A percentile compares a stretch with the other conserved stretches of the same genome.
These are phyloP conservation scores for Penicillium janthinellum DNA, from an alignment of 2,329 filamentous ascomycete genomes.

Conservation along the genomic window DNA sequence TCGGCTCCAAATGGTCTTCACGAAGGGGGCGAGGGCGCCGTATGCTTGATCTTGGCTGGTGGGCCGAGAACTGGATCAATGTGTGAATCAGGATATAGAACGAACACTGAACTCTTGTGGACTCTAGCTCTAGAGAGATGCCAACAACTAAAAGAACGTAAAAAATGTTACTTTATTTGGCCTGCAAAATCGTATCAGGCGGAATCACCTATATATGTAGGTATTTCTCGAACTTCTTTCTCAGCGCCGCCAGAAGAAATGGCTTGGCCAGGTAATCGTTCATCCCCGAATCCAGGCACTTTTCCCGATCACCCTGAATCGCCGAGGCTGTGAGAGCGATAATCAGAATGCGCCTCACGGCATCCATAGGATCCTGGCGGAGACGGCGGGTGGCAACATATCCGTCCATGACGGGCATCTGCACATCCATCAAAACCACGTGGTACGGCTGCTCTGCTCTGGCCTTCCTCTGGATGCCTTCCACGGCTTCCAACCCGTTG, in stretches of 20 bases:
- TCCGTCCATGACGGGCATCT: constrained; percentile 12
- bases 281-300: constrained; percentile 9
- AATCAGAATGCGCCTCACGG: constrained; percentile 1
- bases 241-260: neutral
- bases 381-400: constrained; percentile 8
- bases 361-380: constrained; percentile 2
- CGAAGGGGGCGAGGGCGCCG: too few species aligned
- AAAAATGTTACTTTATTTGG: too few species aligned
- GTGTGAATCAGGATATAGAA: too few species aligned
- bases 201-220: too few species aligned
- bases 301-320: constrained; percentile 10
- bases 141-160: too few species aligned
- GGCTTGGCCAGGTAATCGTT: constrained; percentile 11
- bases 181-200: too few species aligned
- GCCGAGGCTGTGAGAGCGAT: constrained; percentile 13
- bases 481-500: constrained; percentile 10
- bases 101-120: too few species aligned
- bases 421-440: constrained; percentile 11
- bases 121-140: too few species aligned
- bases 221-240: neutral
- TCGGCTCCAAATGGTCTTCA: too few species aligned
- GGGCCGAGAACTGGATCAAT: too few species aligned
- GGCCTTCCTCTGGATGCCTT: constrained; percentile 3
- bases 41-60: too few species aligned
- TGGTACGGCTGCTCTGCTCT: constrained; percentile 4